Evolutionary conservation across 139 green algal species (phyloP).

Genomic region (Chlorella sorokiniana): DNA sequence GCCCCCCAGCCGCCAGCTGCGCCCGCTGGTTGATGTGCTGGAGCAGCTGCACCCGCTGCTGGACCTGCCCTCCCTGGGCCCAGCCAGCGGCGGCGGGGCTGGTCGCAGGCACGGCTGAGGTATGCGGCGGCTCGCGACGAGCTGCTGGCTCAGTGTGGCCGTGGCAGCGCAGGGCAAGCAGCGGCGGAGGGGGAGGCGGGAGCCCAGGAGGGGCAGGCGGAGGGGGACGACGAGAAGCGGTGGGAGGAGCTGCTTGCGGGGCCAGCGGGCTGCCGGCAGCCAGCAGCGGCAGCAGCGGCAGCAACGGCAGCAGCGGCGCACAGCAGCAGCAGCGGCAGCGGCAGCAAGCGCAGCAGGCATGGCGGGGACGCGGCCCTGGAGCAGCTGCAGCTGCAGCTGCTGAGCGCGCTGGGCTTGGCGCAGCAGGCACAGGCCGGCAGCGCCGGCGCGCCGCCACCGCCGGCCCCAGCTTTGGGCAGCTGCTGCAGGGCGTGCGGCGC

Average conservation of each 20-base stretch:
- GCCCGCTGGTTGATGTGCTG: too few species aligned
- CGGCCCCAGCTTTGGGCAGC: not conserved
- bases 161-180: too few species aligned
- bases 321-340: not conserved
- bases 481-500: not conserved
- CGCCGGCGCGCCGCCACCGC: not conserved
- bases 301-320: not conserved
- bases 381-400: not conserved
- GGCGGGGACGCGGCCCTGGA: conserved; percentile 3
- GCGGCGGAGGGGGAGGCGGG: not conserved
- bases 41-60: not conserved
- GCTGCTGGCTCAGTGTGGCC: too few species aligned
- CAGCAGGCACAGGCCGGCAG: not conserved
- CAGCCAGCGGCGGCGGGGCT: not conserved
- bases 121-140: too few species aligned
- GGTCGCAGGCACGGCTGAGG: too few species aligned
- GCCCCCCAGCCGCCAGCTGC: too few species aligned
- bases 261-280: not conserved
- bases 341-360: conserved; percentile 13
- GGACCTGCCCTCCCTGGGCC: not conserved
- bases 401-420: not conserved
- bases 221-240: not conserved
- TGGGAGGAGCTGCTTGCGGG: not conserved
- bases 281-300: not conserved
- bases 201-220: not conserved